Evolutionary conservation across 495 filamentous ascomycete genomes (phyloP), one percentile per base, ranked within the genome.

Genomic region (Elasticomyces elasticus): DNA sequence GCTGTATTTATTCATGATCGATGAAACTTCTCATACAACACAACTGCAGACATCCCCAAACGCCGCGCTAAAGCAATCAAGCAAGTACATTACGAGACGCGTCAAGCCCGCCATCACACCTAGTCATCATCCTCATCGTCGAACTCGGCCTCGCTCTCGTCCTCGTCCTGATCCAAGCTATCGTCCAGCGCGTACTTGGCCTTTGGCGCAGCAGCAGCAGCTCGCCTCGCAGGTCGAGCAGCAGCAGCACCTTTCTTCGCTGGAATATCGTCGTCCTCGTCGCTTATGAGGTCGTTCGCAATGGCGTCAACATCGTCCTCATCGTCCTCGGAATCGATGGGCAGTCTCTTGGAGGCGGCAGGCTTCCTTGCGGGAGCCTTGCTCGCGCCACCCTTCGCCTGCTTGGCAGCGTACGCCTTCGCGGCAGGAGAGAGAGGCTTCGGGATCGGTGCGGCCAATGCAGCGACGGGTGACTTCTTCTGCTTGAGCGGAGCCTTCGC

Each of bases 381-480:
- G 37, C 17, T 17, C 13, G 59, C 41, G n/a, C 42, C 49, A 50
- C 60, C 64, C 71, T 74, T 71, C 0, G 74, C 62, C 67, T 82
- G 76, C 71, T 86, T 89, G 1, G 81, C 78, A 15, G 84, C 85
- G 65, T 92, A 91, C 0, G 83, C 85, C 66, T 91, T 92, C 12
- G 86, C 87, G 5, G 84, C 86, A 0, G 88, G 86, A 11, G 84
- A 87, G 15, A 88, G 71, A 5, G 69, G 67, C 63, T 82, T 82
- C 50, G 73, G 61, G 12, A 68, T 56, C 24, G 66, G 52, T 12
- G 71, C 57, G n/a, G 71, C 31, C 11, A 22, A 10, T 1, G 45
- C 28, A 23, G 48, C 30, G 19, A 28, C 12, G 12, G 42, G 20
- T 2, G 42, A 6, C 42, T 37, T 27, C 33, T 40, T 51, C 30